These are phyloP conservation scores for Trametes hirsuta DNA, from an alignment of 1,284 basidiomycete genomes.

Conservation along the genomic window DNA sequence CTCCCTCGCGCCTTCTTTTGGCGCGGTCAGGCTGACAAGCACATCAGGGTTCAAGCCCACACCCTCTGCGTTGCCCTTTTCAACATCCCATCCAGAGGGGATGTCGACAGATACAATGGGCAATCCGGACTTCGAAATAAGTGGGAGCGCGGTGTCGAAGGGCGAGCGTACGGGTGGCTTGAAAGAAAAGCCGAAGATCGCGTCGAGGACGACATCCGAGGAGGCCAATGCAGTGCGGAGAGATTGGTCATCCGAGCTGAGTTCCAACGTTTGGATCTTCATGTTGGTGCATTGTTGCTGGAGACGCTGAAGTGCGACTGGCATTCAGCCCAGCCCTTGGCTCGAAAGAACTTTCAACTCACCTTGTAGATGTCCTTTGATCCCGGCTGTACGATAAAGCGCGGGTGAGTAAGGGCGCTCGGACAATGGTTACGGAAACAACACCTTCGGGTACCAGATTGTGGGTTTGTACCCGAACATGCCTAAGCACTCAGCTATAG, in stretches of 20 bases:
- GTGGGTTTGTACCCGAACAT: constrained; percentile 89
- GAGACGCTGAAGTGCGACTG: constrained; percentile 56
- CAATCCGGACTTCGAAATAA: constrained; percentile 64
- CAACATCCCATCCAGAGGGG: constrained; percentile 95
- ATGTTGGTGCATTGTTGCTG: constrained; percentile 89
- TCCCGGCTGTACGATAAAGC: constrained; percentile 59
- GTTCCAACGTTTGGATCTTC: constrained; percentile 69
- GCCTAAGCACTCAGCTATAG: constrained; percentile 45
- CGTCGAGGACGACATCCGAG: constrained; percentile 89
- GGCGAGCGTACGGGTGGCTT: constrained; percentile 85
- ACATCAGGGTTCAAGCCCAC: constrained; percentile 75
- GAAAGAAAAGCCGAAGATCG: constrained; percentile 99
- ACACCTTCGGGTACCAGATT: constrained; percentile 91
- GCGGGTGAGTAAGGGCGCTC: not conserved
- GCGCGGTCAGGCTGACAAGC: constrained; percentile 90
- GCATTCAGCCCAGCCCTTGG: not conserved
- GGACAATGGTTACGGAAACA: not conserved
- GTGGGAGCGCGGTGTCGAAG: constrained; percentile 77
- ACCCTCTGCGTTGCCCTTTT: constrained; percentile 65
- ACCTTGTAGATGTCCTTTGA: constrained; percentile 90
- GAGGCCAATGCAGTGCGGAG: constrained; percentile 57
- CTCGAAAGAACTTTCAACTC: not conserved
- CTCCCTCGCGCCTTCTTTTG: constrained; percentile 82
- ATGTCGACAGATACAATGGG: constrained; percentile 95
- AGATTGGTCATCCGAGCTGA: constrained; percentile 50